Evolutionary conservation across 208 protist genomes (phyloP).

Genomic region (Acanthamoeba royreba): DNA sequence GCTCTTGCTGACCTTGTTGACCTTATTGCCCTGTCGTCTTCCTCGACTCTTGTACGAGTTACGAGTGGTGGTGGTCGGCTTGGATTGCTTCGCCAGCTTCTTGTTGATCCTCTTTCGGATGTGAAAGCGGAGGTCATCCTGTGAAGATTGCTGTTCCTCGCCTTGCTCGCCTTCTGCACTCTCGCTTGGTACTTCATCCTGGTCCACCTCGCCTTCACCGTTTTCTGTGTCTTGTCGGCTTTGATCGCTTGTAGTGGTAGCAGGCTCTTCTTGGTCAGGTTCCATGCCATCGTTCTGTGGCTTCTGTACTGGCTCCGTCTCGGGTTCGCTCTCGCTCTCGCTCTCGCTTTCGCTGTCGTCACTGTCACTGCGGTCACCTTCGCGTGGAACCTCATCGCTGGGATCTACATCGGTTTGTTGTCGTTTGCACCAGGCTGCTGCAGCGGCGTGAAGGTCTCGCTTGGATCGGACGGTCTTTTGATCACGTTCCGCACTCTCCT

Average conservation of each 20-base stretch:
- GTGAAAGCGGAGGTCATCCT: neutral
- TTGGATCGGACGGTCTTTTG: neutral
- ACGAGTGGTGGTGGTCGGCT: neutral
- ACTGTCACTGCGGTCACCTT: neutral
- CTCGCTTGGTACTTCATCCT: no score
- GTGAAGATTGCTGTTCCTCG: neutral
- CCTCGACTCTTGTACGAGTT: slow-evolving; percentile 22
- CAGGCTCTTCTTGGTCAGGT: neutral
- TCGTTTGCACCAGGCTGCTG: neutral
- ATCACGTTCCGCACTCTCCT: no score
- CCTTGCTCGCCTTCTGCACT: neutral
- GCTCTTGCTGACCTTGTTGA: neutral
- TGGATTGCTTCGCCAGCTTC: neutral
- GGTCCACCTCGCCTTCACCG: no score
- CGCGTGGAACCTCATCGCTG: neutral
- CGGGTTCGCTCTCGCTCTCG: neutral
- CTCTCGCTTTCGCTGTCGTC: neutral
- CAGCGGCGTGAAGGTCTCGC: neutral
- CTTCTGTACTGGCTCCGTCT: neutral
- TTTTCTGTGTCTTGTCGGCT: no score
- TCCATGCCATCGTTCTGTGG: neutral
- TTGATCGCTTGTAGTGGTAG: no score
- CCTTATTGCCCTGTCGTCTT: neutral
- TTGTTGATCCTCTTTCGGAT: neutral
- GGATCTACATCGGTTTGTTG: neutral